Percentiles rank a stretch among this genome's conserved stretches.
phyloP scores from a whole-genome alignment of 2,329 filamentous ascomycete species.

The Monosporascus ibericus region DNA sequence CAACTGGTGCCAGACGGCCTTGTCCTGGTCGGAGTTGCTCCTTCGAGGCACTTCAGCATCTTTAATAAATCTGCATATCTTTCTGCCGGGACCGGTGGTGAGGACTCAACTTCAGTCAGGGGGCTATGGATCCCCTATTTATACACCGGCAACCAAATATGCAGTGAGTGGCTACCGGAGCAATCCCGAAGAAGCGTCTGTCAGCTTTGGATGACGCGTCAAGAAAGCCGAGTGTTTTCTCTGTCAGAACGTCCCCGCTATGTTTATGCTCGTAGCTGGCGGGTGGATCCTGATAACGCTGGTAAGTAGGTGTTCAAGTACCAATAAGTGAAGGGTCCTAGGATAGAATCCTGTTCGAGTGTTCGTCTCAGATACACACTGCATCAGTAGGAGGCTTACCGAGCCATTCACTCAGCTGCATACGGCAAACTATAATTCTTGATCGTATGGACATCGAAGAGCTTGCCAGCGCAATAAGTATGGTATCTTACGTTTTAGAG shows the following conservation, averaged over 20 bases:
- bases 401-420: constrained; percentile 52
- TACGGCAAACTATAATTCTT: constrained; percentile 55
- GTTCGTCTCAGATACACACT: neutral
- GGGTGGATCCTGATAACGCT: constrained; percentile 48
- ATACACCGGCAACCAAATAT: constrained; percentile 23
- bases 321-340: constrained; percentile 58
- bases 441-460: constrained; percentile 62
- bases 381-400: constrained; percentile 12
- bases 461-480: constrained; percentile 72
- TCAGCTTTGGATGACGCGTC: constrained; percentile 43
- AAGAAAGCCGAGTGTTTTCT: constrained; percentile 47
- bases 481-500: constrained; percentile 62
- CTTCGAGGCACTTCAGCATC: constrained; percentile 55
- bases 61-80: constrained; percentile 53
- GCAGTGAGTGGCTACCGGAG: constrained; percentile 55
- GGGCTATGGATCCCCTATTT: constrained; percentile 16
- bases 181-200: constrained; percentile 53
- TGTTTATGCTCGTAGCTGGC: constrained; percentile 50
- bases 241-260: constrained; percentile 45
- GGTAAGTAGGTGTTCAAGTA: constrained; percentile 57
- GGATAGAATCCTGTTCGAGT: constrained; percentile 33
- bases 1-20: constrained; percentile 38
- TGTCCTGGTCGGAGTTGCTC: constrained; percentile 58
- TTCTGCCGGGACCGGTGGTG: constrained; percentile 46
- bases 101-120: constrained; percentile 30